Conservation (phyloP, 164 flowering plant genomes). For the Malania oleifera region DNA sequence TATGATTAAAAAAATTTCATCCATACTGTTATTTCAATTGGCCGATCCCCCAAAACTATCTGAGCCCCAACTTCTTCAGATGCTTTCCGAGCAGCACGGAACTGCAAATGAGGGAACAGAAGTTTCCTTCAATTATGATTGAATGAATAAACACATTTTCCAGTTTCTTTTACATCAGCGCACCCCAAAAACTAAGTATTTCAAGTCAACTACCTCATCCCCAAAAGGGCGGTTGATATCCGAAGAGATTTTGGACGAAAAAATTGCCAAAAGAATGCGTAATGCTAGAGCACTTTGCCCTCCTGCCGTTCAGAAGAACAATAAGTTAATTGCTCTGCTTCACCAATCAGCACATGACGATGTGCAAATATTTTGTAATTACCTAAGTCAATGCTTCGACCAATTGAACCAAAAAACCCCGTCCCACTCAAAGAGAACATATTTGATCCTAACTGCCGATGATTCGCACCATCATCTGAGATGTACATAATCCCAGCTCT, state of each 20-base stretch:
- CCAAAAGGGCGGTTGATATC: conserved; percentile 76
- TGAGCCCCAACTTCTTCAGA: conserved; percentile 92
- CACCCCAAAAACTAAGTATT: background rate
- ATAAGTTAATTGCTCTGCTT: background rate
- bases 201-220: conserved; percentile 62
- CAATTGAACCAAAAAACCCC: conserved; percentile 78
- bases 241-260: conserved; percentile 84
- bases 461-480: conserved; percentile 32
- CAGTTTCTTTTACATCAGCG: background rate
- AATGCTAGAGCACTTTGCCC: conserved; percentile 91
- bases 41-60: conserved; percentile 90
- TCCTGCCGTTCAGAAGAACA: conserved; percentile 37
- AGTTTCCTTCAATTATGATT: background rate
- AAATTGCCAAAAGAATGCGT: conserved; percentile 71
- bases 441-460: conserved; percentile 39
- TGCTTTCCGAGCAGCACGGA: conserved; percentile 80
- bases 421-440: conserved; percentile 79
- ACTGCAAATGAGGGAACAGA: conserved; percentile 36
- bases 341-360: background rate
- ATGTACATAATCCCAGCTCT: conserved; percentile 98
- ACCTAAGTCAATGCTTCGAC: conserved; percentile 89
- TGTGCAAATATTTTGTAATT: conserved; percentile 6
- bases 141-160: background rate
- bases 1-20: too few relatives aligned
- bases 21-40: conserved; percentile 93